Conservation (phyloP, 2,329 filamentous ascomycete species). For the Alternaria viburni region DNA sequence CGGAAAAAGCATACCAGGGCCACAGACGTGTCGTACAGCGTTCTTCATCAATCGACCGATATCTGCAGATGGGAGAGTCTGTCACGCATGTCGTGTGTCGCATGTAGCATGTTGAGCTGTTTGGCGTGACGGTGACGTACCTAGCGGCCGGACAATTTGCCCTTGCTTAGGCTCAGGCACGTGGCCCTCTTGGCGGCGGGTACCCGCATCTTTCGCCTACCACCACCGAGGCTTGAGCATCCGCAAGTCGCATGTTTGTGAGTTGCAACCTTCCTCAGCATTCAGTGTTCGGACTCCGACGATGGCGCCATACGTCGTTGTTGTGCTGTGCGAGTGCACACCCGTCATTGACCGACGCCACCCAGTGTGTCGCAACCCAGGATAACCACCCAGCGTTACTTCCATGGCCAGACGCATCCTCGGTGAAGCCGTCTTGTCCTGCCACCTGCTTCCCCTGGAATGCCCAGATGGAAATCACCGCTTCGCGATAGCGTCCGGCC, state of each 20-base stretch:
- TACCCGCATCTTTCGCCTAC: background rate
- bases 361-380: background rate
- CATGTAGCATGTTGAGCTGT: background rate
- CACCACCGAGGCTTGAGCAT: background rate
- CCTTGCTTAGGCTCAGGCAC: background rate
- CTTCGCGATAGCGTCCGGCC: conserved; percentile 7
- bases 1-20: background rate
- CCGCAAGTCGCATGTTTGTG: background rate
- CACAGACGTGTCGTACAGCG: background rate
- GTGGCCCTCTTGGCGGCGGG: conserved; percentile 7
- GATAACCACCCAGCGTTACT: background rate
- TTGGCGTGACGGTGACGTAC: background rate
- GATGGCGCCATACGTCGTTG: background rate
- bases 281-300: background rate
- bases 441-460: background rate
- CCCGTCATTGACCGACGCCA: background rate
- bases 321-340: background rate
- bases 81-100: background rate
- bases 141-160: background rate
- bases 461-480: conserved; percentile 13
- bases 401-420: background rate
- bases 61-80: background rate
- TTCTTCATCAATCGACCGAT: background rate
- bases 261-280: background rate
- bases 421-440: background rate